phyloP scores from a whole-genome alignment of 176 grass and related monocot species.

The Aegilops umbellulata region DNA sequence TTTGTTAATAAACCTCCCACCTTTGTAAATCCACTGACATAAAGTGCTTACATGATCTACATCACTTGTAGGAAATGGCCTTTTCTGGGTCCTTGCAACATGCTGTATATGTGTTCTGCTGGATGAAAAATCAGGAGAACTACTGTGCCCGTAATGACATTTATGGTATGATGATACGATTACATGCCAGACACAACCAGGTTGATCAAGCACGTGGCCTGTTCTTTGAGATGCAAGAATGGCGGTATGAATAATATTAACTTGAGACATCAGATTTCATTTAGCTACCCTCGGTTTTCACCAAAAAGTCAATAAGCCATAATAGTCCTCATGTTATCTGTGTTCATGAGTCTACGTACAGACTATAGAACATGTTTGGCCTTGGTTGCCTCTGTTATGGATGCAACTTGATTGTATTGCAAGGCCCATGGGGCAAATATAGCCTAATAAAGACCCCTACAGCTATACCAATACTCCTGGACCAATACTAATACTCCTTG shows the following conservation, averaged over 20 bases:
- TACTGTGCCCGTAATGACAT: constrained; percentile 76
- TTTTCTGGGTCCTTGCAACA: constrained; percentile 62
- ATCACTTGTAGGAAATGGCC: constrained; percentile 69
- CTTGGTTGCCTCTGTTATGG: background rate
- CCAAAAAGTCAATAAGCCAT: background rate
- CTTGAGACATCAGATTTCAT: background rate
- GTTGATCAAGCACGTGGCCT: constrained; percentile 85
- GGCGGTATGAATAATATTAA: constrained; percentile 53
- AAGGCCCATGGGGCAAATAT: too few species aligned
- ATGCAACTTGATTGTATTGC: too few species aligned
- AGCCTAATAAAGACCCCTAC: too few species aligned
- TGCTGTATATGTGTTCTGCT: constrained; percentile 75
- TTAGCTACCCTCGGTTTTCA: background rate
- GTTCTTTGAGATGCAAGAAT: constrained; percentile 97
- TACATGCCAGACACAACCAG: constrained; percentile 77
- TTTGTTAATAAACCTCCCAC: background rate
- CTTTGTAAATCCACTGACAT: constrained; percentile 1
- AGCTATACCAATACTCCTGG: too few species aligned
- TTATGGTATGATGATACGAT: constrained; percentile 80
- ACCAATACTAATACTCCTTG: too few species aligned
- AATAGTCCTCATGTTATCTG: background rate
- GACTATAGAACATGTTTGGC: background rate
- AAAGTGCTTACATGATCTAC: constrained; percentile 23
- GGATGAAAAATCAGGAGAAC: constrained; percentile 95
- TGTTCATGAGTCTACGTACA: background rate